phyloP scores from a whole-genome alignment of 2,329 filamentous ascomycete genomes.

The Ceratocystis lukuohia region DNA sequence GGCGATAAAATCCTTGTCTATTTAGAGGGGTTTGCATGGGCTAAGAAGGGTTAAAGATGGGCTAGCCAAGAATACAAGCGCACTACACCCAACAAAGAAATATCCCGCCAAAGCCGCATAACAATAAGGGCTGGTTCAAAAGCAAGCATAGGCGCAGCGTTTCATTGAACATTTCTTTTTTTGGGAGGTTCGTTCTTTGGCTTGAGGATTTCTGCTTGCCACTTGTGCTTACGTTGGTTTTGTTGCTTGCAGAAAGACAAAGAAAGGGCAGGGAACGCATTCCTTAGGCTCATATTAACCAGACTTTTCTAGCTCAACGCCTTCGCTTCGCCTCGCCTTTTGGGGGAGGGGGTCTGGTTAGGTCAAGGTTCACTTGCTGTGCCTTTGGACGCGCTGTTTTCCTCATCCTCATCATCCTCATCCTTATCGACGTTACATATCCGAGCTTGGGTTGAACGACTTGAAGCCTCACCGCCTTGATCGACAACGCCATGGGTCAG shows the following conservation, averaged over 20 bases:
- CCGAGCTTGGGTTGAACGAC: background rate
- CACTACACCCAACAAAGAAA: background rate
- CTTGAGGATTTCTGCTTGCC: background rate
- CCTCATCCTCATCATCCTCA: background rate
- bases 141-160: slow-evolving; percentile 2
- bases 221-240: background rate
- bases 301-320: background rate
- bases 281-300: background rate
- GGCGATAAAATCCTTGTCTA: background rate
- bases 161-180: background rate
- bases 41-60: background rate
- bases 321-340: slow-evolving; percentile 4
- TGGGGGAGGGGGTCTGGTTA: background rate
- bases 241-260: background rate
- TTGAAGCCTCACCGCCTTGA: slow-evolving; percentile 7
- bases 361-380: background rate
- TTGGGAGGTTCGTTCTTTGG: background rate
- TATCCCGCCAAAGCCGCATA: background rate
- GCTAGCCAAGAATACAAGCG: background rate
- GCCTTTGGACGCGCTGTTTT: background rate
- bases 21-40: background rate
- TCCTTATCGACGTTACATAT: slow-evolving; percentile 3
- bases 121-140: background rate
- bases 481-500: slow-evolving; percentile 7
- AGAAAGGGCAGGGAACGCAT: background rate